Percentiles rank a stretch among this genome's conserved stretches.
phyloP scores from a whole-genome alignment of 305 asterid species.

The Salvia sclarea region DNA sequence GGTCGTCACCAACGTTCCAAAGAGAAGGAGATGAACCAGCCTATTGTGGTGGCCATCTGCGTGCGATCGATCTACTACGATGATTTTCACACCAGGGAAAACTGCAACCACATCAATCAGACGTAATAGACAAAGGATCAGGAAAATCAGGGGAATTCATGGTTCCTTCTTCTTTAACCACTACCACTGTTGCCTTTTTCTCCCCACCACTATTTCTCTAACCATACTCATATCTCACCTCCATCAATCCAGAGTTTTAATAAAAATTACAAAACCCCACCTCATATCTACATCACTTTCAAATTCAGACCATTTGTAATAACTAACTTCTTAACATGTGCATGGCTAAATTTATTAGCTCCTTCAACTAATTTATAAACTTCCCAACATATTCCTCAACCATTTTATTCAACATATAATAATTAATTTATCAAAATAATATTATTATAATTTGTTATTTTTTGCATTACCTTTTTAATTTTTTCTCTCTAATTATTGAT shows the following conservation, averaged over 20 bases:
- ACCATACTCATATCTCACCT: not conserved
- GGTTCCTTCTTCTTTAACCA: slow-evolving; percentile 1
- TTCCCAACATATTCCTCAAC: no score
- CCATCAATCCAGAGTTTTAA: not conserved
- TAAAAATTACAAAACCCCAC: no score
- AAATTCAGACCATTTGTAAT: no score
- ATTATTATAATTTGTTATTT: no score
- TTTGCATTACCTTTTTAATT: no score
- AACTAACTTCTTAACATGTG: no score
- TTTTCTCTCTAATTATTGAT: no score
- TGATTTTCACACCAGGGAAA: slow-evolving; percentile 31
- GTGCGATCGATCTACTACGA: not conserved
- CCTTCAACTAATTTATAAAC: no score
- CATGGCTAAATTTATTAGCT: no score
- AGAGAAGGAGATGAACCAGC: slow-evolving; percentile 30
- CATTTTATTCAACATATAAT: no score
- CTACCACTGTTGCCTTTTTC: not conserved
- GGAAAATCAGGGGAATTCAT: slow-evolving; percentile 33
- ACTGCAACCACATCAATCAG: not conserved
- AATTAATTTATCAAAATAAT: no score
- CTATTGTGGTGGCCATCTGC: slow-evolving; percentile 38
- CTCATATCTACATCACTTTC: no score
- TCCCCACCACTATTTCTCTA: slow-evolving; percentile 17
- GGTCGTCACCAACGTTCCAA: not conserved
- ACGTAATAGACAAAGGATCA: slow-evolving; percentile 27